A percentile compares a stretch with the other conserved stretches of the same genome.
Evolutionary conservation across 805 yeast genomes (phyloP).

Genomic region (Candida succiphila): DNA sequence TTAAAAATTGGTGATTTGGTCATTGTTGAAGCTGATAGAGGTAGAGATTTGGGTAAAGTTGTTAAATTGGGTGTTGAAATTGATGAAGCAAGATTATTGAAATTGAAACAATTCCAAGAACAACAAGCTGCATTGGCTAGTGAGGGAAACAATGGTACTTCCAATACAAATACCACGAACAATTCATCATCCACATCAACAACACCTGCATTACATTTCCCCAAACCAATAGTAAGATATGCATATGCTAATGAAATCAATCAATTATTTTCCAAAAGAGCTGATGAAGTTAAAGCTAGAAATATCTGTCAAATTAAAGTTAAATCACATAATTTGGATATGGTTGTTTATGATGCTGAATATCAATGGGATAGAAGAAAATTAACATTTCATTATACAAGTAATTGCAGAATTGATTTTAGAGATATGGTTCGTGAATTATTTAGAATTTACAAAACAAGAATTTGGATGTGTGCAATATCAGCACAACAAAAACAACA

Average conservation of each 20-base stretch:
- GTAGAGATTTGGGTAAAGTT: conserved; percentile 65
- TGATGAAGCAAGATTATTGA: conserved; percentile 61
- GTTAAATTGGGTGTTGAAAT: conserved; percentile 45
- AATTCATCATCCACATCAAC: conserved; percentile 1
- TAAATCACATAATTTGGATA: conserved; percentile 34
- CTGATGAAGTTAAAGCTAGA: conserved; percentile 65
- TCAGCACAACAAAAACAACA: not conserved
- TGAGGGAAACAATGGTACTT: conserved; percentile 16
- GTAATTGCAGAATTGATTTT: conserved; percentile 62
- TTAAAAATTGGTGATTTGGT: conserved; percentile 56
- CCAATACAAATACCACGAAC: conserved; percentile 1
- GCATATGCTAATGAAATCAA: conserved; percentile 55
- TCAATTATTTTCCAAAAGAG: conserved; percentile 45
- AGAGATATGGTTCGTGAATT: conserved; percentile 69
- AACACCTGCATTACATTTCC: conserved; percentile 47
- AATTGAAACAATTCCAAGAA: conserved; percentile 57
- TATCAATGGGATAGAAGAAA: conserved; percentile 81
- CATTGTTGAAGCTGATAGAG: conserved; percentile 78
- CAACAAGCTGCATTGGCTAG: conserved; percentile 53
- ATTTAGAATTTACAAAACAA: conserved; percentile 65
- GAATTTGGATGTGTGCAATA: conserved; percentile 86
- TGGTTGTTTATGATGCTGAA: conserved; percentile 70
- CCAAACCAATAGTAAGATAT: conserved; percentile 54
- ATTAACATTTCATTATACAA: conserved; percentile 63
- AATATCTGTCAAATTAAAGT: conserved; percentile 50